A percentile compares a stretch with the other conserved stretches of the same genome.
These are phyloP conservation scores for Coemansia sp. DNA, from an alignment of 192 early-diverging fungal species.

Conservation along the genomic window DNA sequence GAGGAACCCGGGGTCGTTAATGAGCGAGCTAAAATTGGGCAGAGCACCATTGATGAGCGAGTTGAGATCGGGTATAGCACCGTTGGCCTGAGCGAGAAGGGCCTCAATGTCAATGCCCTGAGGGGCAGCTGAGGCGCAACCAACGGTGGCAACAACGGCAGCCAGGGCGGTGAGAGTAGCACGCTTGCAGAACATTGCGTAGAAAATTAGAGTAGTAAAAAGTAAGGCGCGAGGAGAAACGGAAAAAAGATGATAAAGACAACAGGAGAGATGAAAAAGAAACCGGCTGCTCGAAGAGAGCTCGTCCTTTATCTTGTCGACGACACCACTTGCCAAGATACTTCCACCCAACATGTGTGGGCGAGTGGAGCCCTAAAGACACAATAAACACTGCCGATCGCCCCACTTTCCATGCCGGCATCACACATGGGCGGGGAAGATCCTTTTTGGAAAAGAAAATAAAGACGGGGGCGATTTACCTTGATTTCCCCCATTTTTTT, in stretches of 20 bases:
- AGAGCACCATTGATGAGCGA: slow-evolving; percentile 1
- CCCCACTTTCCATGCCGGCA: not conserved
- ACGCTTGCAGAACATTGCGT: slow-evolving; percentile 7
- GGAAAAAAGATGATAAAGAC: no score
- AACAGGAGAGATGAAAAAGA: not conserved
- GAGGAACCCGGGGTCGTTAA: slow-evolving; percentile 16
- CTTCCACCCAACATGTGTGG: not conserved
- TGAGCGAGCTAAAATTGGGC: not conserved
- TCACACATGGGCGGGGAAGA: not conserved
- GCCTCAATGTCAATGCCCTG: slow-evolving; percentile 11
- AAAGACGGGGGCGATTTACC: not conserved
- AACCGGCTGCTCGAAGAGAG: not conserved
- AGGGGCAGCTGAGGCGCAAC: slow-evolving; percentile 11
- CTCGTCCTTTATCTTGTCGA: not conserved
- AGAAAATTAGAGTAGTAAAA: not conserved
- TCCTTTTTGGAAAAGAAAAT: not conserved
- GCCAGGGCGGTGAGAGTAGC: not conserved
- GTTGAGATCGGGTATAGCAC: not conserved
- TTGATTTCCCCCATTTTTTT: not conserved
- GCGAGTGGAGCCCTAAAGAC: not conserved
- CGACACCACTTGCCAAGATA: not conserved
- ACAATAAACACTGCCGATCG: not conserved
- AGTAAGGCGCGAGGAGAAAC: not conserved
- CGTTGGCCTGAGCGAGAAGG: slow-evolving; percentile 5
- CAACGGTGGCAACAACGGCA: slow-evolving; percentile 9